These are phyloP conservation scores for Nigrospora oryzae DNA, from an alignment of 2,329 filamentous ascomycete species.

Conservation along the genomic window DNA sequence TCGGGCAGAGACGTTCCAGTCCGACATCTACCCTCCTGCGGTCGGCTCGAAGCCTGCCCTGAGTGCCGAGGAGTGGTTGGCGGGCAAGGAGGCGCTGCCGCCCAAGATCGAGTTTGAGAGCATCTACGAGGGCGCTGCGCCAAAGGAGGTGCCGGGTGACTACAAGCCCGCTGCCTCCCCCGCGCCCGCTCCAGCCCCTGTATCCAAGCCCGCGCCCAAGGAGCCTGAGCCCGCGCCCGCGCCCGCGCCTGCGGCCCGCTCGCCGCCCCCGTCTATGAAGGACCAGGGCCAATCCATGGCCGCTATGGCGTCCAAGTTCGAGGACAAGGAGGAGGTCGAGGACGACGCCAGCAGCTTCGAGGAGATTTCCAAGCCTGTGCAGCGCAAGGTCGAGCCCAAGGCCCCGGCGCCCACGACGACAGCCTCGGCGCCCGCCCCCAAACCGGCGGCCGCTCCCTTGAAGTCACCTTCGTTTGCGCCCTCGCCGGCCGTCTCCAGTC, in stretches of 20 bases:
- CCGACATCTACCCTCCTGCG: slow-evolving; percentile 90
- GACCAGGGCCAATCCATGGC: slow-evolving; percentile 86
- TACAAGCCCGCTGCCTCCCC: slow-evolving; percentile 48
- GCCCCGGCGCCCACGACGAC: slow-evolving; percentile 20
- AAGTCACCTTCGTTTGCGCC: slow-evolving; percentile 28
- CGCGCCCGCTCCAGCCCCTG: slow-evolving; percentile 32
- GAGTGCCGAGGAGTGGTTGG: slow-evolving; percentile 74
- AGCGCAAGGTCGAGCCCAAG: slow-evolving; percentile 35
- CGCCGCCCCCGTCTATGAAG: slow-evolving; percentile 60
- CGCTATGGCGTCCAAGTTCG: slow-evolving; percentile 76
- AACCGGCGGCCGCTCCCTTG: slow-evolving; percentile 29
- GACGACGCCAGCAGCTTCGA: slow-evolving; percentile 75
- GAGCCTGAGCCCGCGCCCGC: slow-evolving; percentile 42
- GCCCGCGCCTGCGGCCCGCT: slow-evolving; percentile 39
- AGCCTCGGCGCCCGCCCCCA: slow-evolving; percentile 29
- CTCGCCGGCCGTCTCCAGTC: slow-evolving; percentile 19
- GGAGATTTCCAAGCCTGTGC: slow-evolving; percentile 68
- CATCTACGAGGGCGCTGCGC: slow-evolving; percentile 75
- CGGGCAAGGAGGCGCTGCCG: slow-evolving; percentile 74
- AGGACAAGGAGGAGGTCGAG: slow-evolving; percentile 56
- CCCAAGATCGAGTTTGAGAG: slow-evolving; percentile 92
- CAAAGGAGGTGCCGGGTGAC: slow-evolving; percentile 66
- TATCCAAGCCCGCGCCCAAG: slow-evolving; percentile 38
- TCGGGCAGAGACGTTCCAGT: slow-evolving; percentile 89
- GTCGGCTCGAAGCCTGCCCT: slow-evolving; percentile 73